Evolutionary conservation across 805 yeast genomes (phyloP), one percentile per base, ranked within the genome.

Genomic region (Jamesozyma piceae): DNA sequence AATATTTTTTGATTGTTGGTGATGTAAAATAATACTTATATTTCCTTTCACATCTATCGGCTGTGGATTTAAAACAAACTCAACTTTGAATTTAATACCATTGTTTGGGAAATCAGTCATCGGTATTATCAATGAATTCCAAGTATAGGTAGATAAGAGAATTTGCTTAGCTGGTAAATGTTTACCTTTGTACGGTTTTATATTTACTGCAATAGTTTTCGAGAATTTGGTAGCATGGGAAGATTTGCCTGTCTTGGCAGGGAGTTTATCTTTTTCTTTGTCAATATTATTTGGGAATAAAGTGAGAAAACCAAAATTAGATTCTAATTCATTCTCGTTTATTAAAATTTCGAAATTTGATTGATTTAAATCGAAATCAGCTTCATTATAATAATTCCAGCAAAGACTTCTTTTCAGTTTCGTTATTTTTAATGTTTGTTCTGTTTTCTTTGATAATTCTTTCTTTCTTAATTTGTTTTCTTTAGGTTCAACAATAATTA

Each of bases 401-500:
- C 30, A 35, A 5, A 43, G 17, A 4, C 48, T 28, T 34, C 53
- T 44, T 22, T 39, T 43, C 17, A 35, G 27, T 6, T 17, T 15
- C 2, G 40, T 30, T 4, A 38, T 3, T 8, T 33, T 28, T 14
- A 32, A 30, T 5, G 24, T 33, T 5, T 24, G 15, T 13, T 17
- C 30, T 2, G 15, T 3, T 2, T 36, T 18, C 9, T 22, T 31
- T 3, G 17, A 2, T 10, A 14, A 8, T 35, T 37, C 47, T 49
- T 47, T 50, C 43, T 33, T 54, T 50, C 53, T 62, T 47, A 54
- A 49, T 54, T 57, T 63, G 46, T 68, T 60, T 3, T 65, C 63
- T 50, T 68, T 79, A 1, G 97, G 97, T 5, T 94, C 86, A 24
- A 90, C 79, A 43, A 82, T 73, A 13, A 85, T 73, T 49, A 84